Evolutionary conservation across 495 filamentous ascomycete genomes (phyloP), one percentile per base, ranked within the genome.

Genomic region (Darksidea phi): DNA sequence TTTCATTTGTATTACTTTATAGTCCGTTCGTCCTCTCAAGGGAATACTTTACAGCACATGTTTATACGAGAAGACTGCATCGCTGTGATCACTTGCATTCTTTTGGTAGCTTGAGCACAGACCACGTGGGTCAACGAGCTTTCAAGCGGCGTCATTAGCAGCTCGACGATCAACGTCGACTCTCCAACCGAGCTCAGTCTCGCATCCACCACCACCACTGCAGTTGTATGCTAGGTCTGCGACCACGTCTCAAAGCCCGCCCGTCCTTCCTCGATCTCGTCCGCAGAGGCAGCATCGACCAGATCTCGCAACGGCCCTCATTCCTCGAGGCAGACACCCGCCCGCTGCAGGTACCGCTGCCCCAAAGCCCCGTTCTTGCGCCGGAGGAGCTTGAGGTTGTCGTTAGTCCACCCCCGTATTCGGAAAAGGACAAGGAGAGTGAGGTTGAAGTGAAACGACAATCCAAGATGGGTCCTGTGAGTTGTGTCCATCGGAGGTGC

Each of bases 241-340:
- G 79, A 68, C 86, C 82, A 70, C 82, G 80, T 70, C 73, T 92
- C 65, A 84, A 78, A 80, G 77, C 81, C 73, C 86, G 86, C 69
- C 84, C 84, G 53, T 92, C 88, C 48, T 76, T 90, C 66, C 80
- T 89, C 72, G 86, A 90, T 53, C 77, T 92, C 65, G 79, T 91
- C 67, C 76, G 77, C 67, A 75, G 77, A 67, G 59, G 70, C 17
- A 68, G 71, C 69, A 72, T 67, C 61, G 73, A 74, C 63, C 59
- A 54, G 46, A 63, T 70, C 66, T 64, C 63, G 38, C 51, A 45
- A 49, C 34, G 61, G 42, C 43, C 59, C 59, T 24, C 48, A 23
- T 32, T 12, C 38, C 61, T 54, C 52, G 51, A 66, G 55, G 66
- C 62, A 58, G 68, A 67, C 58, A 55, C 45, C 15, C 47, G 41